These are phyloP conservation scores for Prunus mira DNA, from an alignment of 306 rosid species.

Conservation along the genomic window DNA sequence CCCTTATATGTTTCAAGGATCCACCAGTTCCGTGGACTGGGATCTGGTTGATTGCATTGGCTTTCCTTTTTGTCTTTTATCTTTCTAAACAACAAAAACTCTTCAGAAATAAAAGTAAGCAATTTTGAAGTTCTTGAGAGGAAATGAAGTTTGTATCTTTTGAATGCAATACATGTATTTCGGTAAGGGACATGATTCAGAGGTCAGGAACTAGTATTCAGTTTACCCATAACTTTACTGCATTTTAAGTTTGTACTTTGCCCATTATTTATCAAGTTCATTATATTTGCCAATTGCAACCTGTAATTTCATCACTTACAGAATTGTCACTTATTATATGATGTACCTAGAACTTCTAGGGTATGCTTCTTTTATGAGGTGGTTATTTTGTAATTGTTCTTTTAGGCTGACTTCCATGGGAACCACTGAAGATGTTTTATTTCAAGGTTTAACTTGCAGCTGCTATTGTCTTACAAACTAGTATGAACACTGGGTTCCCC, in stretches of 20 bases:
- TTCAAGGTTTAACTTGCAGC: no score
- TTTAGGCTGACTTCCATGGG: background rate
- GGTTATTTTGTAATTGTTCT: background rate
- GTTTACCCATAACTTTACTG: slow-evolving; percentile 25
- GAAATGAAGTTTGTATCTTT: slow-evolving; percentile 48
- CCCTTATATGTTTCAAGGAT: slow-evolving; percentile 87
- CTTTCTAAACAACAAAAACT: slow-evolving; percentile 57
- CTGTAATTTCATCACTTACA: background rate
- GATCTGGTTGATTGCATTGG: slow-evolving; percentile 39
- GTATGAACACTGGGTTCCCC: background rate
- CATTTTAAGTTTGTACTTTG: slow-evolving; percentile 23
- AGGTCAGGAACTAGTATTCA: slow-evolving; percentile 29
- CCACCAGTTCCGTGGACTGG: slow-evolving; percentile 85
- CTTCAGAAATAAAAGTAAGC: slow-evolving; percentile 89
- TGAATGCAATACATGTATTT: slow-evolving; percentile 45
- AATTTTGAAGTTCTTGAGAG: slow-evolving; percentile 60
- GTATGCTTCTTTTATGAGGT: background rate
- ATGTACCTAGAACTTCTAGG: background rate
- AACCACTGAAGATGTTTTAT: no score
- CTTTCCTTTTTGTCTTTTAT: slow-evolving; percentile 60
- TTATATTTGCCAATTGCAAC: background rate
- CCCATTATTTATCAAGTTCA: background rate
- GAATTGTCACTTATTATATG: background rate
- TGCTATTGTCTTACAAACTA: no score
- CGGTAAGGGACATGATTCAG: slow-evolving; percentile 47